A percentile compares a stretch with the other conserved stretches of the same genome.
phyloP scores from a whole-genome alignment of 202 grass and related monocot genomes.

The Schoenoplectus tabernaemontani region DNA sequence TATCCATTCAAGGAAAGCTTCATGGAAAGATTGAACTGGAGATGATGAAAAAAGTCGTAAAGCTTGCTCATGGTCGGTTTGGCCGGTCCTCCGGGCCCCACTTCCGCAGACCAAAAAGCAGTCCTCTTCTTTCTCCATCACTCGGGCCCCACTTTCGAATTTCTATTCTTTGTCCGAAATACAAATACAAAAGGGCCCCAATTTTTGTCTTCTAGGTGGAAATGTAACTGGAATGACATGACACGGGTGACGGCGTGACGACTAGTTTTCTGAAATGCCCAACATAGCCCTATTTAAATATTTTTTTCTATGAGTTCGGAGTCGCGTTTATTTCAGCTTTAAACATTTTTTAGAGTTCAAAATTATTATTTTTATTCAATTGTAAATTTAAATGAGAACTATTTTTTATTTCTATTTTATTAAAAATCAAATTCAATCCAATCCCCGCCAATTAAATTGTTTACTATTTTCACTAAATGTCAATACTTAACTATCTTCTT shows the following conservation, averaged over 20 bases:
- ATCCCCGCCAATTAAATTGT: too few relatives aligned
- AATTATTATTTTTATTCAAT: too few relatives aligned
- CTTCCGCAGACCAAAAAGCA: slow-evolving; percentile 21
- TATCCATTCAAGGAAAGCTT: background rate
- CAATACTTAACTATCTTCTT: too few relatives aligned
- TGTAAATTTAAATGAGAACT: too few relatives aligned
- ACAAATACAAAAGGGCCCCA: background rate
- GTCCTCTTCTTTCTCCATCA: background rate
- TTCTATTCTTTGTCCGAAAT: background rate
- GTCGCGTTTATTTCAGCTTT: background rate
- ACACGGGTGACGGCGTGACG: background rate
- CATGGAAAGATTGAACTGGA: background rate
- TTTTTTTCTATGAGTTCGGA: background rate
- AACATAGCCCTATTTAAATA: background rate
- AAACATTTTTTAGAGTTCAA: background rate
- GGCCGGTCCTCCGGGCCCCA: slow-evolving; percentile 8
- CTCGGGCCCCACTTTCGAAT: background rate
- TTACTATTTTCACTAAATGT: too few relatives aligned
- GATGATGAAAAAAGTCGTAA: background rate
- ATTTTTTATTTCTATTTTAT: too few relatives aligned
- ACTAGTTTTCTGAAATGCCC: background rate
- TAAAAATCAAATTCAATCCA: too few relatives aligned
- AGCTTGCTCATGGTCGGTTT: slow-evolving; percentile 1
- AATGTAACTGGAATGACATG: background rate
- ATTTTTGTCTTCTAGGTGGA: background rate